These are phyloP conservation scores for Phytopythium kandeliae DNA, from an alignment of 352 stramenopile genomes.

Conservation along the genomic window DNA sequence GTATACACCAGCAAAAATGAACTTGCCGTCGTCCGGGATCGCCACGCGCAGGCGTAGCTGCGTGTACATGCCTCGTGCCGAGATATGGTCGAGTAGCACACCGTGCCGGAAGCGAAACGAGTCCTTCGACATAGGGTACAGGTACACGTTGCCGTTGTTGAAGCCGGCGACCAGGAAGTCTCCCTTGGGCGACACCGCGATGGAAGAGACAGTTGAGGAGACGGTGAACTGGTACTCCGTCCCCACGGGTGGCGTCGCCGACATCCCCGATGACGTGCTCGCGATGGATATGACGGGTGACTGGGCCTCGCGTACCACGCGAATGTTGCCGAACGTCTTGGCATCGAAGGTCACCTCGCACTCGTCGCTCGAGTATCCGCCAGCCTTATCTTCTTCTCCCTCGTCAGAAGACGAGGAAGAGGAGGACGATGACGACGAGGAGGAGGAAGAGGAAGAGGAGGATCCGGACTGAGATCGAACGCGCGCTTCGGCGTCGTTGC, in stretches of 20 bases:
- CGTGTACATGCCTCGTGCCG: constrained; percentile 75
- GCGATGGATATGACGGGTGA: constrained; percentile 29
- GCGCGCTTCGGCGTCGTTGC: constrained; percentile 1
- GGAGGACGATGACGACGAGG: constrained; percentile 9
- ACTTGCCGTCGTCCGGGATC: constrained; percentile 70
- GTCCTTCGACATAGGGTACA: constrained; percentile 63
- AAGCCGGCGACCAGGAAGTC: constrained; percentile 78
- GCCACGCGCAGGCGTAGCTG: constrained; percentile 76
- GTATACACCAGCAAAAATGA: constrained; percentile 85
- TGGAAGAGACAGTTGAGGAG: constrained; percentile 67
- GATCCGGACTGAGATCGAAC: constrained; percentile 1
- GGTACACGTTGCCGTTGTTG: constrained; percentile 56
- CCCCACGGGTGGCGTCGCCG: constrained; percentile 21
- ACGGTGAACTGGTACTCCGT: constrained; percentile 63
- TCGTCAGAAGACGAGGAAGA: constrained; percentile 22
- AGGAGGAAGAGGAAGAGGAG: neutral
- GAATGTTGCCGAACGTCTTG: constrained; percentile 53
- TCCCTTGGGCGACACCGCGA: constrained; percentile 61
- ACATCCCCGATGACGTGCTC: constrained; percentile 19
- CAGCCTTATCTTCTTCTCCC: constrained; percentile 13
- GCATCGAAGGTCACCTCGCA: constrained; percentile 60
- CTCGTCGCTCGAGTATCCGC: constrained; percentile 42
- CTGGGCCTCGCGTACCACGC: constrained; percentile 43
- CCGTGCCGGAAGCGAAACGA: constrained; percentile 58
- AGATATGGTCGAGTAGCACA: constrained; percentile 78